phyloP scores from a whole-genome alignment of 75 land plant species.

The Cryptomeria japonica region DNA sequence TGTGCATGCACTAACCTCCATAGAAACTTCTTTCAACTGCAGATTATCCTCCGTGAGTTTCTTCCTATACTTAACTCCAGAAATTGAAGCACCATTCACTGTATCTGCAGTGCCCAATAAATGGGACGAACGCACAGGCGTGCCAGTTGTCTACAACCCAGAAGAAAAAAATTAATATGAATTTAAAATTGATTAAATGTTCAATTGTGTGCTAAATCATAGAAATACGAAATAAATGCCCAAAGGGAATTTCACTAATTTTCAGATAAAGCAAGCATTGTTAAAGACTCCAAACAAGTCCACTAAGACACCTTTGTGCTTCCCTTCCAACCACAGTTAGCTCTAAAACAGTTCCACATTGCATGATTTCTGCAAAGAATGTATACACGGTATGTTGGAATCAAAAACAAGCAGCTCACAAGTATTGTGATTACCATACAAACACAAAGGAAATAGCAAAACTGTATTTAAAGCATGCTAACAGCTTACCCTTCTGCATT shows the following conservation, averaged over 20 bases:
- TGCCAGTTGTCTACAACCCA: neutral
- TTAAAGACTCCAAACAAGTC: neutral
- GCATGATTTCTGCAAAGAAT: neutral
- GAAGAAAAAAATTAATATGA: neutral
- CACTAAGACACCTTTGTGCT: neutral
- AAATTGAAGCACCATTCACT: neutral
- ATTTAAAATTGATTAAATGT: neutral
- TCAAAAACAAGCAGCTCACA: neutral
- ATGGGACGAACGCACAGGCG: neutral
- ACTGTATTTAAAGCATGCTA: neutral
- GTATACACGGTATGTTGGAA: neutral
- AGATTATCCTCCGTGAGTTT: neutral
- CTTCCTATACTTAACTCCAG: neutral
- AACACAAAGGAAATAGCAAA: neutral
- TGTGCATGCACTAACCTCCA: neutral
- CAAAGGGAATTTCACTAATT: neutral
- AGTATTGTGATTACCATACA: neutral
- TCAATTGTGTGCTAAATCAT: neutral
- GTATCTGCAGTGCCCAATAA: neutral
- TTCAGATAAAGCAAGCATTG: neutral
- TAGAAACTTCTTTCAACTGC: neutral
- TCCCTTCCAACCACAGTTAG: neutral
- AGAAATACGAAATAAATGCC: neutral
- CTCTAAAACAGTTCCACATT: neutral
- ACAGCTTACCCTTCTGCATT: neutral